These are phyloP conservation scores for Fusarium decemcellulare DNA, from an alignment of 2,329 filamentous ascomycete genomes.

Conservation along the genomic window DNA sequence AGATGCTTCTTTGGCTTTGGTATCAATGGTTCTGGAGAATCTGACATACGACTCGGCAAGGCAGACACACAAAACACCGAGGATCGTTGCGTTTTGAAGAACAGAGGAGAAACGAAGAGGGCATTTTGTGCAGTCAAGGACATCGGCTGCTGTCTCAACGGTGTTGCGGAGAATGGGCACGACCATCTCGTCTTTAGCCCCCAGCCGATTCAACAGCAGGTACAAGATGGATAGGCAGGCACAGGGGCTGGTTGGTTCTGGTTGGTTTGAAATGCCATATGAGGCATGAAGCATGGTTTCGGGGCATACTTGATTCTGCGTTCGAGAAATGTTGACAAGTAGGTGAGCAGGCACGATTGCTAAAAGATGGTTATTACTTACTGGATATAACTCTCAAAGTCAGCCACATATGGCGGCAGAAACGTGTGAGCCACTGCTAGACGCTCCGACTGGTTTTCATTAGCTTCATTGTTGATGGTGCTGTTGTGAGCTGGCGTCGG, in stretches of 20 bases:
- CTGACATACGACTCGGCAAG: background rate
- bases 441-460: background rate
- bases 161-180: background rate
- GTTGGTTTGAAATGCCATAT: background rate
- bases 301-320: background rate
- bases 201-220: background rate
- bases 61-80: background rate
- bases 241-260: background rate
- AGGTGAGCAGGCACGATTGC: background rate
- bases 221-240: background rate
- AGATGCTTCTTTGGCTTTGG: background rate
- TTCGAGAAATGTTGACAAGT: background rate
- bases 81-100: background rate
- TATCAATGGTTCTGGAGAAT: background rate
- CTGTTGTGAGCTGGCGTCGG: background rate
- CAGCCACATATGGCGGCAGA: background rate
- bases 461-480: background rate
- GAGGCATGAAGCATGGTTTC: background rate
- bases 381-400: slow-evolving; percentile 1
- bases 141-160: background rate
- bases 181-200: background rate
- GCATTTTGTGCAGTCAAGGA: background rate
- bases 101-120: background rate
- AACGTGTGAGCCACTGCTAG: background rate
- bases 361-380: background rate